These are phyloP conservation scores for Serendipita sp. DNA, from an alignment of 768 basidiomycete genomes.

Conservation along the genomic window DNA sequence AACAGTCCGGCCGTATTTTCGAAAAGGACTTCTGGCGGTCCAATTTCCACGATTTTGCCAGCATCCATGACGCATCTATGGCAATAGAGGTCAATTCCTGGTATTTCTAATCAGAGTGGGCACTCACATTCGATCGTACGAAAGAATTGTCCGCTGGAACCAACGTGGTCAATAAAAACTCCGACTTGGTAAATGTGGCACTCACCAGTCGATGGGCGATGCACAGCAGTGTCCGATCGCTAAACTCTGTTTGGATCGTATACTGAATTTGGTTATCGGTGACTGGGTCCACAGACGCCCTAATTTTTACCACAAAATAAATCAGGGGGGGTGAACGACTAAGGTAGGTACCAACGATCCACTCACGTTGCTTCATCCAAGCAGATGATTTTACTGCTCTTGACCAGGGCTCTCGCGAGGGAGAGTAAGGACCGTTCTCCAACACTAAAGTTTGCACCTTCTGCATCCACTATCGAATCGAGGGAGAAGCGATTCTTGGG, in stretches of 20 bases:
- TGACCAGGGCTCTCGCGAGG: constrained; percentile 20
- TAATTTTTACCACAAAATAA: background rate
- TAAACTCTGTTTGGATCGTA: constrained; percentile 4
- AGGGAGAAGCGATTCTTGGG: constrained; percentile 15
- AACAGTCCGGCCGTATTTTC: constrained; percentile 47
- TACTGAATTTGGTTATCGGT: constrained; percentile 20
- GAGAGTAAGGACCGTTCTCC: constrained; percentile 28
- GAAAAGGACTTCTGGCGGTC: constrained; percentile 57
- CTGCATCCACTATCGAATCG: constrained; percentile 19
- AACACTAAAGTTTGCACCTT: constrained; percentile 25
- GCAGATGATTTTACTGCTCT: constrained; percentile 11
- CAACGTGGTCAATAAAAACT: too few species aligned
- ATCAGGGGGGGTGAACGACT: background rate
- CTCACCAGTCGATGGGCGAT: constrained; percentile 6
- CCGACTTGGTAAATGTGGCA: background rate
- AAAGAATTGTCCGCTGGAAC: background rate
- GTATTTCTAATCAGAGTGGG: too few species aligned
- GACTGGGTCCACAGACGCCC: constrained; percentile 19
- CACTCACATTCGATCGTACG: background rate
- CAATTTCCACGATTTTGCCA: constrained; percentile 40
- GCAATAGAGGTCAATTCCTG: background rate
- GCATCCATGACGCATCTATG: constrained; percentile 9
- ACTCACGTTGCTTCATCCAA: constrained; percentile 14
- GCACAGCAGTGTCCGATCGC: background rate
- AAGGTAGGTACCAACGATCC: background rate